Evolutionary conservation across 345 rosid species (phyloP).

Genomic region (Rhodomyrtus tomentosa): DNA sequence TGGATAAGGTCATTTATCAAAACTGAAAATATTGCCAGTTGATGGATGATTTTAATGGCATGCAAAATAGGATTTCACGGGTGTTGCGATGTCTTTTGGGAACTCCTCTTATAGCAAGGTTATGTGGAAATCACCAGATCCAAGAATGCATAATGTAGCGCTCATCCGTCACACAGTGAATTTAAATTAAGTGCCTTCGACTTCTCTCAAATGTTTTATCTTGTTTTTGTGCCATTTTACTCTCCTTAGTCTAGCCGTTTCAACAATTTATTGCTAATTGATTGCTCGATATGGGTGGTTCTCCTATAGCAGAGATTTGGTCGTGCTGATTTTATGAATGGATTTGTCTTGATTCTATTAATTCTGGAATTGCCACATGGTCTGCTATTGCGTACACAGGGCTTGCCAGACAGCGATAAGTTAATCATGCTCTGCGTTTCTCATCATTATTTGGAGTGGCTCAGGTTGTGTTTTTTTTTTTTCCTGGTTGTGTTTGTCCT

Average conservation of each 20-base stretch:
- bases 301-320: not conserved
- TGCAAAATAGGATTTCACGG: not conserved
- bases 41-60: not conserved
- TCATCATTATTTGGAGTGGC: not conserved
- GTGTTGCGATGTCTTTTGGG: not conserved
- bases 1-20: not conserved
- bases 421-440: not conserved
- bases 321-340: not conserved
- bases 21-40: not conserved
- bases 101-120: not conserved
- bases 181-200: not conserved
- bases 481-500: not conserved
- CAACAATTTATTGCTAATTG: not conserved
- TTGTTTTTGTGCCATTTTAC: not conserved
- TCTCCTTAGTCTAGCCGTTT: not conserved
- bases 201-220: not conserved
- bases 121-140: not conserved
- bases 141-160: not conserved
- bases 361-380: not conserved
- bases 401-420: not conserved
- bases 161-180: not conserved
- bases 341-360: not conserved
- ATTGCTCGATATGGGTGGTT: not conserved
- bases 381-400: not conserved
- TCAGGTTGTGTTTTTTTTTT: not conserved